Base-by-base conservation (phyloP, 139 green algal species). In the Chlorella sorokiniana region DNA sequence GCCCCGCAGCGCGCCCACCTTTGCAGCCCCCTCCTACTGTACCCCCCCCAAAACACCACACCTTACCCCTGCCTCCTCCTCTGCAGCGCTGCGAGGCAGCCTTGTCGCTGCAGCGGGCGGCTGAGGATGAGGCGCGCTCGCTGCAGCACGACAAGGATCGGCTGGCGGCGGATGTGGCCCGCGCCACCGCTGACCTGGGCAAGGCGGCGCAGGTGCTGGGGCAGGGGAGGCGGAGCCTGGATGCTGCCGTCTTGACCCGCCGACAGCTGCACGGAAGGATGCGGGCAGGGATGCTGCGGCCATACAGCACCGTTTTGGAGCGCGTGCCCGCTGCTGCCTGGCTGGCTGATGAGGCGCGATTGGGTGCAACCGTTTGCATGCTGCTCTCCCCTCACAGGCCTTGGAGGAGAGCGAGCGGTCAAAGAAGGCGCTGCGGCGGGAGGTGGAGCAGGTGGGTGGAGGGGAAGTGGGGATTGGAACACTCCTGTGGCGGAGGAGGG, bases 401-500 rank as follows among this genome's bases (percentile, higher is more conserved):
- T 23, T 41, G 37, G 73, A 68, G 37, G 73, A 68, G 52, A 45
- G 38, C 18, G 73, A 79, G 52, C 52, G 37, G 25, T 4, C 25
- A 2, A 68, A 79, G 52, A 54, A 56, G 37, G 54, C 73, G 37
- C 37, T 79, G 54, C 38, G 54, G 54, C 51, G 73, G 5, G 73
- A 79, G 38, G 73, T 79, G 52, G 54, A 79, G 52, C 73, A 79
- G 73, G 73, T 79, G 73, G 27, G 73, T 29, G 51, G 23, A 25
- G 18, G 29, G n/a, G n/a, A n/a, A n/a, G n/a, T n/a, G n/a, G n/a
- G n/a, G n/a, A n/a, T n/a, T n/a, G n/a, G n/a, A n/a, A n/a, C n/a
- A n/a, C n/a, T n/a, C n/a, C n/a, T n/a, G n/a, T n/a, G n/a, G n/a
- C n/a, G n/a, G n/a, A n/a, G n/a, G n/a, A n/a, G n/a, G n/a, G n/a